These are phyloP conservation scores for Ganoderma boninense DNA, from an alignment of 1,284 basidiomycete species.

Conservation along the genomic window DNA sequence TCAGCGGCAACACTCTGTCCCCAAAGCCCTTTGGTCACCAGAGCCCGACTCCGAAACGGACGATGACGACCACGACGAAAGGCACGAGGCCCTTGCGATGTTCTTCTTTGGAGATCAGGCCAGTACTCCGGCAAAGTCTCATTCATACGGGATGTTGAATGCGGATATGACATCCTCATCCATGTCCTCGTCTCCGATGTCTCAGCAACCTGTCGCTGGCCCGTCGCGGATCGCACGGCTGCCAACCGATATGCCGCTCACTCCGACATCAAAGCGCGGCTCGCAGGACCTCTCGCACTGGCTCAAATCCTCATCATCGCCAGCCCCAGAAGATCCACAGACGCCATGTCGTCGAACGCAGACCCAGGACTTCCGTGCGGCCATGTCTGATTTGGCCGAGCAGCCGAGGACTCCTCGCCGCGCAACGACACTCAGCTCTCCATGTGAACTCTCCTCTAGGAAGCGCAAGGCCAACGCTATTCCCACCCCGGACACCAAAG, in stretches of 20 bases:
- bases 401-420: constrained; percentile 14
- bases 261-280: constrained; percentile 26
- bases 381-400: neutral
- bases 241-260: constrained; percentile 21
- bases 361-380: neutral
- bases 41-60: constrained; percentile 38
- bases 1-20: constrained; percentile 13
- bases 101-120: constrained; percentile 32
- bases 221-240: constrained; percentile 16
- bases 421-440: constrained; percentile 9
- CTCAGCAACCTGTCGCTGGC: constrained; percentile 14
- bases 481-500: constrained; percentile 21
- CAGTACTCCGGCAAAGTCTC: constrained; percentile 18
- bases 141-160: neutral
- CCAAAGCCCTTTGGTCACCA: constrained; percentile 28
- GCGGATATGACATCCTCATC: constrained; percentile 22
- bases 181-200: constrained; percentile 6
- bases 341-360: neutral
- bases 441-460: constrained; percentile 14
- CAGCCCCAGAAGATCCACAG: neutral
- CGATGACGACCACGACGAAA: constrained; percentile 31
- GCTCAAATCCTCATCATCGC: constrained; percentile 23
- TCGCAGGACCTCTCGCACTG: constrained; percentile 26
- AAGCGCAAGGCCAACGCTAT: constrained; percentile 20
- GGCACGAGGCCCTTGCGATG: constrained; percentile 32